Percentiles rank a stretch among this genome's conserved stretches.
Conservation (phyloP, 257 asterid species). For the Penstemon barbatus region DNA sequence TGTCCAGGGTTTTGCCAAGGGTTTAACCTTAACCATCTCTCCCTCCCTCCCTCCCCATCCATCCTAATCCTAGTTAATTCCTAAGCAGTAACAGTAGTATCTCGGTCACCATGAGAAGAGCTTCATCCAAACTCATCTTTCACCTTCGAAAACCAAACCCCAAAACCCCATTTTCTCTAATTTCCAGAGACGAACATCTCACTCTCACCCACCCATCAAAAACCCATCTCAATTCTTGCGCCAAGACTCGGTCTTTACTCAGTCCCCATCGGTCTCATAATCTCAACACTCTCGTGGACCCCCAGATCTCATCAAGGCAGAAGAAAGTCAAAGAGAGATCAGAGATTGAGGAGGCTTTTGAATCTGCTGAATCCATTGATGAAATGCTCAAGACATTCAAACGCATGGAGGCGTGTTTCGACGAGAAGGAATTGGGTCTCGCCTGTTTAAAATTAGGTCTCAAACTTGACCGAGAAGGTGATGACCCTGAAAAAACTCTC, state of each 20-base stretch:
- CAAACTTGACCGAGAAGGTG: constrained; percentile 76
- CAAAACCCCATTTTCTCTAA: constrained; percentile 33
- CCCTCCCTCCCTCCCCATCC: background rate
- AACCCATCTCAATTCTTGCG: constrained; percentile 38
- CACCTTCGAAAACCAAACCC: constrained; percentile 42
- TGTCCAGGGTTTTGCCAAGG: constrained; percentile 31
- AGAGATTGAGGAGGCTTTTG: constrained; percentile 79
- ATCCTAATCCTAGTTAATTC: background rate
- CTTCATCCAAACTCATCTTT: constrained; percentile 45
- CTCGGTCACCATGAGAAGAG: constrained; percentile 60
- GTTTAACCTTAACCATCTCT: constrained; percentile 18
- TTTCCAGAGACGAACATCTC: constrained; percentile 30
- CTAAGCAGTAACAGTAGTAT: too few species aligned
- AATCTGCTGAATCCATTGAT: constrained; percentile 69
- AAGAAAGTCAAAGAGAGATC: constrained; percentile 61
- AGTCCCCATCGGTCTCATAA: constrained; percentile 35
- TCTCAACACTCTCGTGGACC: constrained; percentile 50
- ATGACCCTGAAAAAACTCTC: constrained; percentile 68
- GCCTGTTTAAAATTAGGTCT: constrained; percentile 84
- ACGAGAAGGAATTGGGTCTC: constrained; percentile 72
- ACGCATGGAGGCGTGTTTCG: constrained; percentile 66
- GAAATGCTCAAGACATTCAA: constrained; percentile 74
- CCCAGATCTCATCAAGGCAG: constrained; percentile 65
- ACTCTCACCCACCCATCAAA: constrained; percentile 33
- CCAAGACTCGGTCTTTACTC: constrained; percentile 39